Base-by-base conservation (phyloP, 495 filamentous ascomycete genomes). In the Penicillium desertorum region DNA sequence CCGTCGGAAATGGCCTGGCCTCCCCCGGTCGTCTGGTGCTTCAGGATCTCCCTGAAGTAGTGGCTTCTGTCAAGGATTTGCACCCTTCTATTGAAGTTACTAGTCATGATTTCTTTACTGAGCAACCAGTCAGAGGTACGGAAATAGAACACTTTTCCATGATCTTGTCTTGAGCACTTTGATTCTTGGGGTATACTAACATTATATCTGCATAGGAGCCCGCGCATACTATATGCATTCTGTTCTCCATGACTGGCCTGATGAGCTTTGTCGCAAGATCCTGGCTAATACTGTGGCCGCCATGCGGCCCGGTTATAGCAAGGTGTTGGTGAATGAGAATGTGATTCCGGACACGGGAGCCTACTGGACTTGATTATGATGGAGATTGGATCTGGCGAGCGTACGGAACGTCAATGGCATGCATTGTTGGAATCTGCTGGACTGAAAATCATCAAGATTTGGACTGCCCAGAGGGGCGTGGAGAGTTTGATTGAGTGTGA, bases 1-100 rank as follows among this genome's bases (percentile, higher is more conserved):
- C 30, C 81, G 80, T 17, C 55, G 65, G 41, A 43, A 42, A 32
- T 85, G 77, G 52, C 64, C 69, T 45, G 69, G 77, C 43, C 70
- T 84, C 50, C 57, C 57, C 57, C 4, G 60, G 54, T 8, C 65
- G 70, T 45, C 83, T 85, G 57, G 66, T 86, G 6, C 78, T 86
- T n/a, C 81, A 87, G 60, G 85, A 80, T 42, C 39, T 72, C 4
- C 65, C 67, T 5, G 68, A 59, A 37, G 78, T 70, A 0, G 55
- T 83, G 1, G 71, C 69, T 2, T 74, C 47, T 12, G 47, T 36
- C 12, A 36, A 36, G 61, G 42, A 51, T 78, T 16, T 44, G 51
- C 48, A 41, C 52, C 72, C 52, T 44, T 57, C 62, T 0, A 63
- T 81, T 45, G 66, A 74, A 50, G 48, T 60, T 5, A 68, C 76